Percentiles rank a stretch among this genome's conserved stretches.
Conservation (phyloP, 2,329 filamentous ascomycete genomes). For the Phyllosticta citrichinensis region DNA sequence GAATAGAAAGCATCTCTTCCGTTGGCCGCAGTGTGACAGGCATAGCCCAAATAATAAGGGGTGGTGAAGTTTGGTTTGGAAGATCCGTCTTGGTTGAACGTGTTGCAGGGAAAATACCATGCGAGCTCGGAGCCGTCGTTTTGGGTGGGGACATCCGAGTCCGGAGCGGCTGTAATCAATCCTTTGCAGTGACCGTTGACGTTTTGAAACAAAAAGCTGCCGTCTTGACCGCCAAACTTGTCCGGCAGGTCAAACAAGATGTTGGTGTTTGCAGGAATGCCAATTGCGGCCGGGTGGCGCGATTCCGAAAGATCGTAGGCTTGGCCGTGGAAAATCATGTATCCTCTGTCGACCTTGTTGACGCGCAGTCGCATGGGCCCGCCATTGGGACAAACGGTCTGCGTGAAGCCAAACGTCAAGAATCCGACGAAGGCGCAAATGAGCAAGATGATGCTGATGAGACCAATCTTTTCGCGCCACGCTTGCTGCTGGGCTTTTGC, state of each 20-base stretch:
- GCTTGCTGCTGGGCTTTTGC: slow-evolving; percentile 80
- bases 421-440: slow-evolving; percentile 89
- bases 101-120: slow-evolving; percentile 93
- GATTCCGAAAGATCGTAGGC: slow-evolving; percentile 77
- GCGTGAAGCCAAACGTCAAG: slow-evolving; percentile 91
- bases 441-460: slow-evolving; percentile 83
- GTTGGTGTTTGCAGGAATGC: slow-evolving; percentile 65
- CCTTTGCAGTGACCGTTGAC: slow-evolving; percentile 96
- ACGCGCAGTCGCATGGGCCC: slow-evolving; percentile 59
- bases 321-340: slow-evolving; percentile 92
- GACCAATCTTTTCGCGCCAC: slow-evolving; percentile 96
- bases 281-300: slow-evolving; percentile 67
- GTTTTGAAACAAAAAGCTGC: slow-evolving; percentile 95
- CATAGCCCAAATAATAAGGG: slow-evolving; percentile 72
- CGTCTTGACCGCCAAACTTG: slow-evolving; percentile 79
- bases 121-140: slow-evolving; percentile 57
- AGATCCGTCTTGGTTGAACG: slow-evolving; percentile 91
- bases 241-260: slow-evolving; percentile 78
- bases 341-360: slow-evolving; percentile 71
- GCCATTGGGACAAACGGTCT: slow-evolving; percentile 69
- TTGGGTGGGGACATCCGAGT: slow-evolving; percentile 73
- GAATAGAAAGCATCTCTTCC: slow-evolving; percentile 68
- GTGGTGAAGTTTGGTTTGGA: slow-evolving; percentile 62
- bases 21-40: slow-evolving; percentile 68
- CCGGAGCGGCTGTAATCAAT: slow-evolving; percentile 61